Evolutionary conservation across 305 asterid species (phyloP).

Genomic region (Fraxinus nigra): DNA sequence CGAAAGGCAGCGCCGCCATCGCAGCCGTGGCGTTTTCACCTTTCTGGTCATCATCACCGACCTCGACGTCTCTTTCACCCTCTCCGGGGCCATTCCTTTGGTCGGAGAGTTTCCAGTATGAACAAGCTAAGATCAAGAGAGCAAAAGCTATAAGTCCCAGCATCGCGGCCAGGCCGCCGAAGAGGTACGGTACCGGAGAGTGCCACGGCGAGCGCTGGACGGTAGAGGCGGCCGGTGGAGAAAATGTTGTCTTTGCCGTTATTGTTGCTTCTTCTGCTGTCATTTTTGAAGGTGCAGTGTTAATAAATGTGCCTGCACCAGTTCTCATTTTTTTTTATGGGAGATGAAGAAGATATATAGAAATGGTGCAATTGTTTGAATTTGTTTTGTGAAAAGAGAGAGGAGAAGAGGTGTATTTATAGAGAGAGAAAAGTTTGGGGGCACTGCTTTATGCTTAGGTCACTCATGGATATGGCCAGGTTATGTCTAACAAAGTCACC

Average conservation of each 20-base stretch:
- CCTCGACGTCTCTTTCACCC: constrained; percentile 10
- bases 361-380: not conserved
- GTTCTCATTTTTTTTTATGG: constrained; percentile 3
- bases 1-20: constrained; percentile 9
- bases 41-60: constrained; percentile 10
- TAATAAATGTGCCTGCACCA: not conserved
- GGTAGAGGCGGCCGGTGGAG: constrained; percentile 24
- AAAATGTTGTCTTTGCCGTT: constrained; percentile 12
- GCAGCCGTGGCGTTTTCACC: not conserved
- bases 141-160: constrained; percentile 38
- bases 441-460: constrained; percentile 6
- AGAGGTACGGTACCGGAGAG: constrained; percentile 44
- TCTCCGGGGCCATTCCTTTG: constrained; percentile 19
- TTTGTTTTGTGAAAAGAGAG: not conserved
- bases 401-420: constrained; percentile 13
- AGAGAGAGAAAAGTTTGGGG: not conserved
- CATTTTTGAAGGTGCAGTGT: constrained; percentile 3
- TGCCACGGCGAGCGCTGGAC: constrained; percentile 32
- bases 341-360: not conserved
- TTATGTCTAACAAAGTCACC: not conserved
- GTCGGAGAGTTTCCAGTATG: constrained; percentile 40
- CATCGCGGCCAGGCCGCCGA: constrained; percentile 43
- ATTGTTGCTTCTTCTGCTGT: not conserved
- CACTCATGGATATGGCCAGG: constrained; percentile 4
- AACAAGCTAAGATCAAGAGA: constrained; percentile 39